phyloP scores from a whole-genome alignment of 495 filamentous ascomycete genomes.

The Podospora comata region DNA sequence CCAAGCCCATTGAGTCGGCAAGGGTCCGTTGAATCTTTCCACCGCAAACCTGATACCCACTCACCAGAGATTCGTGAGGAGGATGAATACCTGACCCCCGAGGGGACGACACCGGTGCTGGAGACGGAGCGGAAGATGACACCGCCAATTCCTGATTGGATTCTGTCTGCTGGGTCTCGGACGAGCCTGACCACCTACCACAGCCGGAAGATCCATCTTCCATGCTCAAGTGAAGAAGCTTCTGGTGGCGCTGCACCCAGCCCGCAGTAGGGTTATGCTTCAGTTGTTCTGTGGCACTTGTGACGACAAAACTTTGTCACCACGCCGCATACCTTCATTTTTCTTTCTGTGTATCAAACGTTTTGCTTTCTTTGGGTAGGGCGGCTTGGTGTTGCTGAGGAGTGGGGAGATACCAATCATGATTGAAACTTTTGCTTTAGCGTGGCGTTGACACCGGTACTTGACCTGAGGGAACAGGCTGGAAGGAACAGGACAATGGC shows the following conservation, averaged over 20 bases:
- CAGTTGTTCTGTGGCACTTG: neutral
- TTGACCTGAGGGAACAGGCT: neutral
- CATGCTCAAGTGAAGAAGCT: neutral
- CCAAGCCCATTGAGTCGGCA: conserved; percentile 51
- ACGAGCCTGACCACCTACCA: conserved; percentile 43
- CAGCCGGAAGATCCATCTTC: conserved; percentile 21
- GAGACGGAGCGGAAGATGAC: conserved; percentile 47
- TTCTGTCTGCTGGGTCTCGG: conserved; percentile 48
- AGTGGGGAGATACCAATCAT: conserved; percentile 23
- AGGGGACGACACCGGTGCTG: neutral
- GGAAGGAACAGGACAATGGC: neutral
- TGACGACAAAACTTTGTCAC: conserved; percentile 3
- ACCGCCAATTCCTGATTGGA: conserved; percentile 57
- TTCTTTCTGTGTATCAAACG: neutral
- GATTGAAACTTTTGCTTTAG: conserved; percentile 25
- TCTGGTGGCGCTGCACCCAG: neutral
- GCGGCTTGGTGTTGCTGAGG: conserved; percentile 6
- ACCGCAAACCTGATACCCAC: conserved; percentile 28
- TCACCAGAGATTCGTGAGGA: conserved; percentile 34
- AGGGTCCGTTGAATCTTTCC: conserved; percentile 48
- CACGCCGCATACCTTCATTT: neutral
- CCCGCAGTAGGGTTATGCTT: neutral
- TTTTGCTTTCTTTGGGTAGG: conserved; percentile 6
- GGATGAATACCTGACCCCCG: conserved; percentile 20
- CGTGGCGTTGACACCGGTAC: conserved; percentile 25